Conservation (phyloP, 495 filamentous ascomycete species). For the Podospora bellae-mahoneyi region DNA sequence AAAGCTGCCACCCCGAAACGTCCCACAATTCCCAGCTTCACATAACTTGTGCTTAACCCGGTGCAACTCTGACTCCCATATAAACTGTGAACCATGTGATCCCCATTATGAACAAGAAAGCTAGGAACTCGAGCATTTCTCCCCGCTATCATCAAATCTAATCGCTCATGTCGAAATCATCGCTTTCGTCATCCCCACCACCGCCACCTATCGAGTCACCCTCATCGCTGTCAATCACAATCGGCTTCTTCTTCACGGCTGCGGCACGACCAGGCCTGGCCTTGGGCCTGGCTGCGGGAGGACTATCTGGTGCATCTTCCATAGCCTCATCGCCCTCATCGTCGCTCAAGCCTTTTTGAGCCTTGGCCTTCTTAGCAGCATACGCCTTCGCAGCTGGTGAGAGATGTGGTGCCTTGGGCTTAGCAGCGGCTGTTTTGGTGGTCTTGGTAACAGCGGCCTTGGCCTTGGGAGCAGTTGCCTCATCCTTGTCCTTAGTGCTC, state of each 20-base stretch:
- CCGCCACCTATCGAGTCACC: conserved; percentile 40
- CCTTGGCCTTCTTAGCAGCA: conserved; percentile 64
- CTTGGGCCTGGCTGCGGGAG: conserved; percentile 41
- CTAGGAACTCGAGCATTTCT: background rate
- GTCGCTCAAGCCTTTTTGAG: conserved; percentile 39
- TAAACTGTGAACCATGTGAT: background rate
- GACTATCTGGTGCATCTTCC: conserved; percentile 39
- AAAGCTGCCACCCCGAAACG: conserved; percentile 3
- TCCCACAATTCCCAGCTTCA: background rate
- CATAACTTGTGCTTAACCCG: background rate
- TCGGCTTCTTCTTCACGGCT: conserved; percentile 39
- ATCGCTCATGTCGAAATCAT: conserved; percentile 32
- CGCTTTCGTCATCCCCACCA: conserved; percentile 18
- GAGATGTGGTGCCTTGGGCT: conserved; percentile 31
- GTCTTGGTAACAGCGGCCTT: conserved; percentile 6
- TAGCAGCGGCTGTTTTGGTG: conserved; percentile 13
- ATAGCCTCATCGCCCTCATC: conserved; percentile 37
- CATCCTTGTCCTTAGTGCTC: conserved; percentile 40
- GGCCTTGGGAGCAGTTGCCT: conserved; percentile 24
- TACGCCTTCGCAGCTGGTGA: conserved; percentile 83
- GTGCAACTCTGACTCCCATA: background rate
- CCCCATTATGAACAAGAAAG: background rate
- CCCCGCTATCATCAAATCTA: background rate
- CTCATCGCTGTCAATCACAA: conserved; percentile 44
- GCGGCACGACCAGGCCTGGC: conserved; percentile 48